Evolutionary conservation across 2,329 filamentous ascomycete species (phyloP).

Genomic region (Ceratocystis cubensis): DNA sequence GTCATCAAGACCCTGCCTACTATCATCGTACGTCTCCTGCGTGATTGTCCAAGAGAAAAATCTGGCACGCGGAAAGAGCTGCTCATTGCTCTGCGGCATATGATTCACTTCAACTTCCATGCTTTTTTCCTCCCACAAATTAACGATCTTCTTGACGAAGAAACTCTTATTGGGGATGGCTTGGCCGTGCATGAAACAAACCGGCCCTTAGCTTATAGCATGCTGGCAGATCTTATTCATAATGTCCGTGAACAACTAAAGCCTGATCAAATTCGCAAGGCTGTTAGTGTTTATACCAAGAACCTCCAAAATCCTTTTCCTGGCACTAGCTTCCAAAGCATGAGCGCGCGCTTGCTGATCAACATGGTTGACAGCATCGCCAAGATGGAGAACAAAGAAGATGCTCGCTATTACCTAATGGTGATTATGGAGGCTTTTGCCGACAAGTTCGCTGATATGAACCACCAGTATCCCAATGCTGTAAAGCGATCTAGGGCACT

Average conservation of each 20-base stretch:
- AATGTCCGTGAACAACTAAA: conserved; percentile 84
- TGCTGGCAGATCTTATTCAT: conserved; percentile 95
- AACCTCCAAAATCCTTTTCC: conserved; percentile 93
- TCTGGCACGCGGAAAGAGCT: conserved; percentile 89
- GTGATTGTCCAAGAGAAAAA: conserved; percentile 90
- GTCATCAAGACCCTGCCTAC: conserved; percentile 76
- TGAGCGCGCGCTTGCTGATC: conserved; percentile 92
- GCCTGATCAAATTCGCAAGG: conserved; percentile 84
- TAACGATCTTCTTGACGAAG: conserved; percentile 85
- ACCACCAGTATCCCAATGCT: conserved; percentile 85
- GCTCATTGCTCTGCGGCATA: conserved; percentile 89
- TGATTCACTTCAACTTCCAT: conserved; percentile 97
- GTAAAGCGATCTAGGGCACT: conserved; percentile 66
- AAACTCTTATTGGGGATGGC: conserved; percentile 87
- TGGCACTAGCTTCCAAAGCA: conserved; percentile 96
- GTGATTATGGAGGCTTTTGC: conserved; percentile 97
- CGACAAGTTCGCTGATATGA: conserved; percentile 98
- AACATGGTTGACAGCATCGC: conserved; percentile 99
- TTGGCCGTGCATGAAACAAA: conserved; percentile 95
- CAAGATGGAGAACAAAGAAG: conserved; percentile 81
- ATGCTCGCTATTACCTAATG: conserved; percentile 88
- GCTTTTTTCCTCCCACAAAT: conserved; percentile 93
- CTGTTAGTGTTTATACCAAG: conserved; percentile 92
- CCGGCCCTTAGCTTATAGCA: conserved; percentile 89
- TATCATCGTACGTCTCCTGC: conserved; percentile 79